These are phyloP conservation scores for Fusarium odoratissimum DNA, from an alignment of 2,329 filamentous ascomycete species.

Conservation along the genomic window DNA sequence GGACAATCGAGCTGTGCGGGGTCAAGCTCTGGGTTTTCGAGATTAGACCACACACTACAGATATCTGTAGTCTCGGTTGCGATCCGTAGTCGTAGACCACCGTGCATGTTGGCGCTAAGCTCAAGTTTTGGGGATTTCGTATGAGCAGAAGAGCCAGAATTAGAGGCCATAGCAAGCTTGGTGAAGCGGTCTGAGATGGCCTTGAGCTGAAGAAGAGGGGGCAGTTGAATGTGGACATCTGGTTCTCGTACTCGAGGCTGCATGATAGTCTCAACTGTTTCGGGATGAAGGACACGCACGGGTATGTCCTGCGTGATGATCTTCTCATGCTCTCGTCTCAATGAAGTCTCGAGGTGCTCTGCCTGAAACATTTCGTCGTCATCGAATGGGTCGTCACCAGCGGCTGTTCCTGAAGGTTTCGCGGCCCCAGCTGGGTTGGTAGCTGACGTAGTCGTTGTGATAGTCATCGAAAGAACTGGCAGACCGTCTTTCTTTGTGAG, in stretches of 20 bases:
- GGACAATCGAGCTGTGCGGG: constrained; percentile 77
- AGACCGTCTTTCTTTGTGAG: constrained; percentile 93
- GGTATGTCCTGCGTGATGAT: constrained; percentile 96
- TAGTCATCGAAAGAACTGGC: constrained; percentile 89
- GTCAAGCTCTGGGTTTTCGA: constrained; percentile 90
- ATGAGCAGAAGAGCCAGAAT: constrained; percentile 54
- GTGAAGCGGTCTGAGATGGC: constrained; percentile 96
- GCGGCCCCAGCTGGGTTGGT: constrained; percentile 51
- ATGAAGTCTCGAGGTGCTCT: constrained; percentile 66
- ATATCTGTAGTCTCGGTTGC: constrained; percentile 87
- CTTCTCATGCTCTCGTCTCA: constrained; percentile 82
- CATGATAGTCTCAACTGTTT: constrained; percentile 90
- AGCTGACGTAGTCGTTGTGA: constrained; percentile 77
- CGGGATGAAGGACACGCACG: constrained; percentile 86
- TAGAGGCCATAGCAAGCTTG: constrained; percentile 74
- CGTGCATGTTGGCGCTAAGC: constrained; percentile 94
- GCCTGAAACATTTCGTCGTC: constrained; percentile 60
- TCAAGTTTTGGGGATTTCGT: constrained; percentile 76
- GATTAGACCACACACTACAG: constrained; percentile 83
- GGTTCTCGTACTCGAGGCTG: constrained; percentile 91
- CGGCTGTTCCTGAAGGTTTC: constrained; percentile 43
- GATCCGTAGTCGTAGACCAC: constrained; percentile 82
- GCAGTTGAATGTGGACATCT: constrained; percentile 93
- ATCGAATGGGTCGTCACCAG: constrained; percentile 54
- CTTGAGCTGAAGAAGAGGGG: constrained; percentile 88